Percentiles rank a stretch among this genome's conserved stretches.
phyloP scores from a whole-genome alignment of 106 monocot species.

The Iris macrosiphon region DNA sequence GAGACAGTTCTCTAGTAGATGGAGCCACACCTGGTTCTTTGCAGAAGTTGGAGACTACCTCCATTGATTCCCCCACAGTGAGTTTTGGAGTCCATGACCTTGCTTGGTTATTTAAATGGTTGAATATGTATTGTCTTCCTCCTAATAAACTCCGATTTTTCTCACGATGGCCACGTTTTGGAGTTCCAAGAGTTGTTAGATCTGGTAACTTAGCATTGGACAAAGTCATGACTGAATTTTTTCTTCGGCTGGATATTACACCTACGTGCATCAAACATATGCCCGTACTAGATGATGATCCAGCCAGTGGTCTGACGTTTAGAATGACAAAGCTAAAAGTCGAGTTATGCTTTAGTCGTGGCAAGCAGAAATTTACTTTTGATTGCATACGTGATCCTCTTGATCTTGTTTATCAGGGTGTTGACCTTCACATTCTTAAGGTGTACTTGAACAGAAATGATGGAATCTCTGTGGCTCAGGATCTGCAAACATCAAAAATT shows the following conservation, averaged over 20 bases:
- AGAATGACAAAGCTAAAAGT: conserved; percentile 59
- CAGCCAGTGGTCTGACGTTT: conserved; percentile 75
- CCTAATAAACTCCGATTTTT: conserved; percentile 93
- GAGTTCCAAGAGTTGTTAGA: conserved; percentile 67
- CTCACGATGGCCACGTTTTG: conserved; percentile 98
- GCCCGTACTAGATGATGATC: conserved; percentile 89
- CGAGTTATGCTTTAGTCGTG: conserved; percentile 87
- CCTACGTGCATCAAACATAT: conserved; percentile 65
- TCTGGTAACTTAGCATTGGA: conserved; percentile 95
- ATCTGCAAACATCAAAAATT: conserved; percentile 28
- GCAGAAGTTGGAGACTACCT: conserved; percentile 15
- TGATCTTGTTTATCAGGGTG: conserved; percentile 95
- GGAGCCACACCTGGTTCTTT: conserved; percentile 12
- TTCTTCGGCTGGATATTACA: conserved; percentile 72
- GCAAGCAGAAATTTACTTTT: conserved; percentile 79
- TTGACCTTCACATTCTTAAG: conserved; percentile 77
- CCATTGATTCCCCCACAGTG: conserved; percentile 55
- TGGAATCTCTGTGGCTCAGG: conserved; percentile 27
- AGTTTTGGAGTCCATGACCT: conserved; percentile 83
- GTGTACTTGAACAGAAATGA: conserved; percentile 41
- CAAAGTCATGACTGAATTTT: conserved; percentile 94
- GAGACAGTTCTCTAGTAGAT: conserved; percentile 13
- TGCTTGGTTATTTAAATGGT: conserved; percentile 84
- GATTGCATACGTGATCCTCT: conserved; percentile 87
- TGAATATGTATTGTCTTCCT: conserved; percentile 74